Evolutionary conservation across 768 basidiomycete genomes (phyloP).

Genomic region (Boletus tylopilopsis): DNA sequence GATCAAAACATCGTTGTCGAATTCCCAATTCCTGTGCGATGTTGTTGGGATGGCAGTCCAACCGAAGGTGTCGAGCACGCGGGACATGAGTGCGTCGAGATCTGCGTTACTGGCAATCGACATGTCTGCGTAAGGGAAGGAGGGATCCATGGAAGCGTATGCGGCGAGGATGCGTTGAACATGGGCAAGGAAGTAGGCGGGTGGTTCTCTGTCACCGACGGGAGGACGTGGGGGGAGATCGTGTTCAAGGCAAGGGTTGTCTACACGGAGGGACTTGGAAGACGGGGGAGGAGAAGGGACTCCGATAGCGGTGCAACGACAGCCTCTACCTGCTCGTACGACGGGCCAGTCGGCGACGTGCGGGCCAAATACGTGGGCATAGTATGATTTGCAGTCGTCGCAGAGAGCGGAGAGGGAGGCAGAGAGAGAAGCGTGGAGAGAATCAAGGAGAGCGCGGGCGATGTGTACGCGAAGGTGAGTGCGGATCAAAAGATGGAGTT

Average conservation of each 20-base stretch:
- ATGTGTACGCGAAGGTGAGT: slow-evolving; percentile 42
- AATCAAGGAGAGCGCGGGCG: slow-evolving; percentile 38
- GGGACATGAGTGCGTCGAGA: slow-evolving; percentile 44
- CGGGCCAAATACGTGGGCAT: slow-evolving; percentile 50
- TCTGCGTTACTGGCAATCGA: slow-evolving; percentile 17
- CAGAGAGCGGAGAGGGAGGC: slow-evolving; percentile 35
- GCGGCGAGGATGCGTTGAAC: slow-evolving; percentile 44
- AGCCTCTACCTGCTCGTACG: slow-evolving; percentile 41
- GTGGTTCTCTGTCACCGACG: slow-evolving; percentile 28
- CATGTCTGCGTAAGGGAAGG: slow-evolving; percentile 25
- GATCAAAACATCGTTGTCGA: slow-evolving; percentile 26
- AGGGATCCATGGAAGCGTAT: slow-evolving; percentile 41
- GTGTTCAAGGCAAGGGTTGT: slow-evolving; percentile 12
- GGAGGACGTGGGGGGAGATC: slow-evolving; percentile 31
- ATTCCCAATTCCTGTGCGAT: slow-evolving; percentile 25
- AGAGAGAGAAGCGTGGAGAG: slow-evolving; percentile 40
- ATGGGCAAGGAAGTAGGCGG: slow-evolving; percentile 32
- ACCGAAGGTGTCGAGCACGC: slow-evolving; percentile 40
- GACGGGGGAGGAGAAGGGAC: slow-evolving; percentile 7
- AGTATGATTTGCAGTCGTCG: slow-evolving; percentile 47
- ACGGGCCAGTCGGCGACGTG: slow-evolving; percentile 54
- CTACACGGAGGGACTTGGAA: slow-evolving; percentile 2
- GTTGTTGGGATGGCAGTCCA: slow-evolving; percentile 30
- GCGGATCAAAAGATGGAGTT: slow-evolving; percentile 53
- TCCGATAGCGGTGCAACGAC: slow-evolving; percentile 39